phyloP scores from a whole-genome alignment of 148 eudicot genomes.

The Amaranthus hypochondriacus region DNA sequence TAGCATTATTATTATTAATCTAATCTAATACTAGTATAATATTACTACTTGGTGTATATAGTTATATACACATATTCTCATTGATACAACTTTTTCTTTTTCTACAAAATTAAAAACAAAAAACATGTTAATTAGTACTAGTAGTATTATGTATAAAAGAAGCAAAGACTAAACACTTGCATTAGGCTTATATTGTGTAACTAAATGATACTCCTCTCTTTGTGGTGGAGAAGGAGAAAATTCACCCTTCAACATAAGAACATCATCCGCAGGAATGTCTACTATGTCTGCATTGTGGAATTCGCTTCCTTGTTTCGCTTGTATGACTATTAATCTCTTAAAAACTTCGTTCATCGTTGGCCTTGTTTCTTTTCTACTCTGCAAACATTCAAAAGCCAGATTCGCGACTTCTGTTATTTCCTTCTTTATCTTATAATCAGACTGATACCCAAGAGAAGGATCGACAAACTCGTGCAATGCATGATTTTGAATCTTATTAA shows the following conservation, averaged over 20 bases:
- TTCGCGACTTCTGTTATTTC: conserved; percentile 26
- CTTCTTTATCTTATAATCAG: conserved; percentile 19
- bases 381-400: conserved; percentile 32
- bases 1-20: too few species aligned
- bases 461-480: conserved; percentile 33
- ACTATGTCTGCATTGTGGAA: conserved; percentile 12
- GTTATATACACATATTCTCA: too few species aligned
- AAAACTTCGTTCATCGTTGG: conserved; percentile 29
- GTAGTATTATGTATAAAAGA: not conserved
- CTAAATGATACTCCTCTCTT: conserved; percentile 11
- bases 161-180: conserved; percentile 14
- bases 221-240: conserved; percentile 15
- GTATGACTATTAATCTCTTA: conserved; percentile 9
- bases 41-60: too few species aligned
- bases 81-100: too few species aligned
- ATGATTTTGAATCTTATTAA: conserved; percentile 21
- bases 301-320: not conserved
- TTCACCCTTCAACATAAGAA: conserved; percentile 13
- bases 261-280: conserved; percentile 19
- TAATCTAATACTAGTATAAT: too few species aligned
- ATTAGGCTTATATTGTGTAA: conserved; percentile 7
- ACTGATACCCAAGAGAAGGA: conserved; percentile 21
- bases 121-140: too few species aligned
- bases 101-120: too few species aligned
- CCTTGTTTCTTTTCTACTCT: conserved; percentile 22